These are phyloP conservation scores for Puccinia brachypodii DNA, from an alignment of 1,284 basidiomycete genomes.

Conservation along the genomic window DNA sequence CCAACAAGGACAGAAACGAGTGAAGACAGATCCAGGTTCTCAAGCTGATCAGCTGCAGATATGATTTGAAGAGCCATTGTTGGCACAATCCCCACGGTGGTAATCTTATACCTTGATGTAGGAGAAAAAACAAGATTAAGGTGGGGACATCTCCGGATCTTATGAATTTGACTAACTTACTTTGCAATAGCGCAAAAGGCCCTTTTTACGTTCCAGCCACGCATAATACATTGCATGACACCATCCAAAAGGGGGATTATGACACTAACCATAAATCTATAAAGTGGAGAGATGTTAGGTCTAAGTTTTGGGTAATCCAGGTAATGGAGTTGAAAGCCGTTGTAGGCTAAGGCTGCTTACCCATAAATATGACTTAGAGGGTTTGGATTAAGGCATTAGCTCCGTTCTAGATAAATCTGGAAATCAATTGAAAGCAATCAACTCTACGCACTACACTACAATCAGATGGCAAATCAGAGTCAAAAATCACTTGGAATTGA, in stretches of 20 bases:
- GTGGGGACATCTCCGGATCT: not conserved
- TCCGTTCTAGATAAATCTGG: not conserved
- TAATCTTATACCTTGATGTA: conserved; percentile 18
- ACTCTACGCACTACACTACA: conserved; percentile 5
- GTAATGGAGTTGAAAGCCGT: too few species aligned
- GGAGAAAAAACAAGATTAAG: not conserved
- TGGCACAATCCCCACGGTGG: conserved; percentile 5
- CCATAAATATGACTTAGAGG: conserved; percentile 13
- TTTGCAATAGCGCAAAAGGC: conserved; percentile 9
- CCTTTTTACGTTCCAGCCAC: conserved; percentile 4
- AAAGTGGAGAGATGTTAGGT: not conserved
- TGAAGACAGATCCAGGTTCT: conserved; percentile 19
- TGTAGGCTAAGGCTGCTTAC: not conserved
- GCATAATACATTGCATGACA: conserved; percentile 10
- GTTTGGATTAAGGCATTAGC: not conserved
- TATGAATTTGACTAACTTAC: not conserved
- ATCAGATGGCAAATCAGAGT: not conserved
- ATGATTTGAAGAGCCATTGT: conserved; percentile 33
- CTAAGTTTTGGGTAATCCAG: not conserved
- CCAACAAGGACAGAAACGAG: conserved; percentile 7
- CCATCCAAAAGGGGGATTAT: not conserved
- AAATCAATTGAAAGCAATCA: not conserved
- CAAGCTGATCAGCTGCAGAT: conserved; percentile 1
- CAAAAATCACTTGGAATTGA: not conserved
- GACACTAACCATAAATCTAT: conserved; percentile 8